phyloP scores from a whole-genome alignment of 495 filamentous ascomycete species.

The Talaromyces proteolyticus region DNA sequence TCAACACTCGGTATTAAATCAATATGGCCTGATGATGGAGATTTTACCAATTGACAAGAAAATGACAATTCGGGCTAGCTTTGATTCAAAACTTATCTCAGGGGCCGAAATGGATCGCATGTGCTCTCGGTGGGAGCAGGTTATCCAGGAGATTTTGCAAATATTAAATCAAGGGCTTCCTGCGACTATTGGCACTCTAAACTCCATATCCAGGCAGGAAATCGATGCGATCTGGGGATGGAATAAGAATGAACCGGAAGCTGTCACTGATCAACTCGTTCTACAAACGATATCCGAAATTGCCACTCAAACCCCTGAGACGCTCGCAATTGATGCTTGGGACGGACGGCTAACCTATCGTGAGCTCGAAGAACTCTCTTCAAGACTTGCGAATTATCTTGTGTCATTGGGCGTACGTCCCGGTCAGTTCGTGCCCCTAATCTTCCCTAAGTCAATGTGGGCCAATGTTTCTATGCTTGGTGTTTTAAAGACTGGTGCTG shows the following conservation, averaged over 20 bases:
- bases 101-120: neutral
- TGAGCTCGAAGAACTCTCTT: constrained; percentile 24
- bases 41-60: neutral
- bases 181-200: neutral
- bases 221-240: constrained; percentile 9
- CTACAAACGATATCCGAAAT: constrained; percentile 21
- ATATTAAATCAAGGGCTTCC: neutral
- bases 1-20: constrained; percentile 1
- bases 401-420: constrained; percentile 35
- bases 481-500: constrained; percentile 40
- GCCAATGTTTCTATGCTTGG: constrained; percentile 38
- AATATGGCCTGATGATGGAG: neutral
- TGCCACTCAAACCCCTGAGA: constrained; percentile 8
- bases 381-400: constrained; percentile 30
- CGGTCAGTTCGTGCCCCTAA: neutral
- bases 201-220: neutral
- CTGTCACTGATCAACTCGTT: constrained; percentile 14
- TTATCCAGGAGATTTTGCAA: neutral
- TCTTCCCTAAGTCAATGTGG: constrained; percentile 15
- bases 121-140: neutral
- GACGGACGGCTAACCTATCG: constrained; percentile 31
- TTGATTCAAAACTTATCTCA: constrained; percentile 1
- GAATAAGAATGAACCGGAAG: constrained; percentile 9
- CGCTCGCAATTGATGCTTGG: constrained; percentile 26
- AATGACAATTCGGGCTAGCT: neutral